These are phyloP conservation scores for Hamigera avellanea DNA, from an alignment of 495 filamentous ascomycete genomes.

Conservation along the genomic window DNA sequence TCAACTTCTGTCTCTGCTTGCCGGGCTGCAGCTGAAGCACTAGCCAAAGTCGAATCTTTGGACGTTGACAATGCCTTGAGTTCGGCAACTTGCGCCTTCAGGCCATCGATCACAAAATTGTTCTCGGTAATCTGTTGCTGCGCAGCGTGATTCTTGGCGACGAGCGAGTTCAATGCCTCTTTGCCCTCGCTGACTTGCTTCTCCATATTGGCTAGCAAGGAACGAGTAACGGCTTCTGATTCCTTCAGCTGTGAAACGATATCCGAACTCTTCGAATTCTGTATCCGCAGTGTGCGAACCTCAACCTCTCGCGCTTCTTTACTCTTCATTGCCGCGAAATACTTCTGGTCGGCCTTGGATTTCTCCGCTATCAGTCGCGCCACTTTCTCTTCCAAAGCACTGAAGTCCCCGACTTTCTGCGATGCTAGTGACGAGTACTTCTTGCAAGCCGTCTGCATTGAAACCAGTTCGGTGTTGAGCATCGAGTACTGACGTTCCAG, in stretches of 20 bases:
- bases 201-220: conserved; percentile 69
- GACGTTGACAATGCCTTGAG: conserved; percentile 56
- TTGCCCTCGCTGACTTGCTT: conserved; percentile 77
- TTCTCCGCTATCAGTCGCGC: conserved; percentile 72
- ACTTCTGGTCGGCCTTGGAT: conserved; percentile 93
- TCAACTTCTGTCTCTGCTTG: conserved; percentile 65
- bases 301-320: conserved; percentile 73
- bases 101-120: conserved; percentile 51
- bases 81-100: conserved; percentile 67
- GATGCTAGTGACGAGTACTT: conserved; percentile 72
- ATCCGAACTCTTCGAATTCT: conserved; percentile 84
- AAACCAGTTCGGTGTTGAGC: conserved; percentile 75
- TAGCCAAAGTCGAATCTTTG: conserved; percentile 53
- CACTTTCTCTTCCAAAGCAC: conserved; percentile 67
- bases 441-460: conserved; percentile 78
- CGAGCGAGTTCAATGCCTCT: conserved; percentile 55
- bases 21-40: conserved; percentile 47
- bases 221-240: conserved; percentile 49
- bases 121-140: conserved; percentile 62
- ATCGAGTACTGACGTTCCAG: conserved; percentile 69
- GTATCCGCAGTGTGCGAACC: conserved; percentile 60
- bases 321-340: conserved; percentile 87
- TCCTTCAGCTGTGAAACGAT: conserved; percentile 91
- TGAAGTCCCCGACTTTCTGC: conserved; percentile 71
- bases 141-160: conserved; percentile 54